Percentiles rank a stretch among this genome's conserved stretches.
phyloP scores from a whole-genome alignment of 495 filamentous ascomycete genomes.

The Glonium stellatum region DNA sequence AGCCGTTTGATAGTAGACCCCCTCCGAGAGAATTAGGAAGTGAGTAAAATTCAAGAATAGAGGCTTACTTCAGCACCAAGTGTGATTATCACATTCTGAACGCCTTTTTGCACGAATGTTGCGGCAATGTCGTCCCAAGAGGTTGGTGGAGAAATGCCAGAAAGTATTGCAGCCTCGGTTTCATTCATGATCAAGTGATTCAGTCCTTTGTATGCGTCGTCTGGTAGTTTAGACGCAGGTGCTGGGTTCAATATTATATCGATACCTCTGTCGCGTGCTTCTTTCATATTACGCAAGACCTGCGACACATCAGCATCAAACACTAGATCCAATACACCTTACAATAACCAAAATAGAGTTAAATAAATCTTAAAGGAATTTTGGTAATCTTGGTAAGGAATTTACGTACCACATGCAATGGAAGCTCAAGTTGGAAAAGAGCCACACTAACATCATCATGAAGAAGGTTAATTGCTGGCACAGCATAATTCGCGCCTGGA shows the following conservation, averaged over 20 bases:
- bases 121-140: constrained; percentile 28
- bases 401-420: constrained; percentile 53
- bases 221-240: constrained; percentile 53
- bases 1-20: constrained; percentile 30
- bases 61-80: constrained; percentile 68
- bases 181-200: constrained; percentile 84
- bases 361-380: background rate
- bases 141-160: constrained; percentile 37
- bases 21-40: constrained; percentile 10
- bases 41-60: constrained; percentile 39
- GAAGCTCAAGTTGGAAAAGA: constrained; percentile 85
- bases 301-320: constrained; percentile 4
- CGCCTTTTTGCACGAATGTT: constrained; percentile 59
- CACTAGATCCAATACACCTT: too few relatives aligned
- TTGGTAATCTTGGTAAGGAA: background rate
- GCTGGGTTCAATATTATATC: constrained; percentile 79
- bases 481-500: constrained; percentile 65
- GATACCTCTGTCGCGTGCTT: constrained; percentile 46
- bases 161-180: constrained; percentile 74
- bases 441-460: constrained; percentile 14
- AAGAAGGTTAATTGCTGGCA: constrained; percentile 43
- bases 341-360: background rate
- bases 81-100: constrained; percentile 73
- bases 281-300: constrained; percentile 52
- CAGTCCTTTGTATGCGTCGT: constrained; percentile 59